Conservation (phyloP, 257 asterid species). For the Verbena officinalis region DNA sequence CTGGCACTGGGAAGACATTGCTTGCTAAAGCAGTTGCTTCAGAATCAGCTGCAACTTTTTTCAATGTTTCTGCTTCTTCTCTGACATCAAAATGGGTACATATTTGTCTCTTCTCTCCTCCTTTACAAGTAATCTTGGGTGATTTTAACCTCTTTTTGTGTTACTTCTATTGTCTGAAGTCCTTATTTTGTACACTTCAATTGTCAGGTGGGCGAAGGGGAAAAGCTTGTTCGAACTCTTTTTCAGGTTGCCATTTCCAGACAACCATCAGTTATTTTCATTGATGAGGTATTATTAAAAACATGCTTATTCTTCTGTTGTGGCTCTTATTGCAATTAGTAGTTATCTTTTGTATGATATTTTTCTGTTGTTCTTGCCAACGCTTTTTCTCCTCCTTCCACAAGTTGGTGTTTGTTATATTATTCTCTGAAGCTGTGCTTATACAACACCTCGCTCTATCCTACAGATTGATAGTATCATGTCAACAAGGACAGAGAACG, state of each 20-base stretch:
- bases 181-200: conserved; percentile 25
- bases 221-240: conserved; percentile 96
- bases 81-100: conserved; percentile 97
- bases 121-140: background rate
- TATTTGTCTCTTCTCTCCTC: conserved; percentile 31
- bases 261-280: conserved; percentile 97
- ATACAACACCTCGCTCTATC: conserved; percentile 17
- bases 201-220: conserved; percentile 96
- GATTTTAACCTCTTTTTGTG: conserved; percentile 21
- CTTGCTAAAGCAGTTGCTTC: conserved; percentile 99
- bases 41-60: conserved; percentile 96
- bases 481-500: conserved; percentile 90
- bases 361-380: background rate
- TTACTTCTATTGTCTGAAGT: conserved; percentile 26
- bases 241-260: conserved; percentile 87
- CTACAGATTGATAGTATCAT: conserved; percentile 94
- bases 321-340: background rate
- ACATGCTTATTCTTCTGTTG: background rate
- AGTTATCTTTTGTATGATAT: background rate
- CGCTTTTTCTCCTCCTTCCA: conserved; percentile 20
- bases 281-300: conserved; percentile 87
- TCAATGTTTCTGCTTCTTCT: conserved; percentile 95
- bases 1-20: conserved; percentile 99
- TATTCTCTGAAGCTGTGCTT: conserved; percentile 20
- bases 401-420: conserved; percentile 8